A percentile compares a stretch with the other conserved stretches of the same genome.
phyloP scores from a whole-genome alignment of 2,329 filamentous ascomycete genomes.

The Verticillium zaregamsianum region DNA sequence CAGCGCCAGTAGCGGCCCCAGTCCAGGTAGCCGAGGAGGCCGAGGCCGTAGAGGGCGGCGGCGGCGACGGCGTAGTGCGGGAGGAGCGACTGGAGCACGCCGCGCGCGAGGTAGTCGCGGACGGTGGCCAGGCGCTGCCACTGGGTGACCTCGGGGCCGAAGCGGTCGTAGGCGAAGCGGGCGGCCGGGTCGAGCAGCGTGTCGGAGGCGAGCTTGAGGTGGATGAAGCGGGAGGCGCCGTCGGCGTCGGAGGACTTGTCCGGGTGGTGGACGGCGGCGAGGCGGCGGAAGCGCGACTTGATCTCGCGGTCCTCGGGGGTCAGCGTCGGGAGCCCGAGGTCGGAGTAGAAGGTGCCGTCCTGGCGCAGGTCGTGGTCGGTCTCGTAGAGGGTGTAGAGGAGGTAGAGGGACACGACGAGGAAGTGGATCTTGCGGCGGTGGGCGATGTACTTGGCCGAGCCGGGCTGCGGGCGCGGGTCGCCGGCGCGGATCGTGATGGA shows the following conservation, averaged over 20 bases:
- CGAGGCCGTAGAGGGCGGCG: constrained; percentile 55
- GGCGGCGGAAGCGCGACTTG: constrained; percentile 78
- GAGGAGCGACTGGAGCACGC: constrained; percentile 52
- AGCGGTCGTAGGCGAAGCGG: constrained; percentile 85
- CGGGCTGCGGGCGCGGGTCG: constrained; percentile 69
- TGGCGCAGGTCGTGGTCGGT: constrained; percentile 75
- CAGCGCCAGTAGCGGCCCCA: constrained; percentile 65
- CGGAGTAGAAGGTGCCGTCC: constrained; percentile 72
- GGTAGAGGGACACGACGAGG: constrained; percentile 76
- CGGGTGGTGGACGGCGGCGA: constrained; percentile 71
- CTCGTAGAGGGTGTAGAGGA: constrained; percentile 89
- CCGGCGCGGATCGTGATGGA: constrained; percentile 85
- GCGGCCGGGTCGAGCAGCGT: constrained; percentile 71
- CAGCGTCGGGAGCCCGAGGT: constrained; percentile 65
- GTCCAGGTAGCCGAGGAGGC: constrained; percentile 63
- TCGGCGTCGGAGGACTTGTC: constrained; percentile 61
- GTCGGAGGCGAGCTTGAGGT: constrained; percentile 79
- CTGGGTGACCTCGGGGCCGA: constrained; percentile 66
- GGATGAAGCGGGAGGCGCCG: constrained; percentile 60
- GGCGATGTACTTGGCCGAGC: constrained; percentile 62
- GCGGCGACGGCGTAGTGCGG: constrained; percentile 59
- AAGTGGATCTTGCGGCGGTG: constrained; percentile 83
- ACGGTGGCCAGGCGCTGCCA: constrained; percentile 66
- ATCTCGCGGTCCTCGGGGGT: constrained; percentile 67
- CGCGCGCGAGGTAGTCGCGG: constrained; percentile 67